These are phyloP conservation scores for Pythium vanterpoolii DNA, from an alignment of 352 stramenopile genomes.

Conservation along the genomic window DNA sequence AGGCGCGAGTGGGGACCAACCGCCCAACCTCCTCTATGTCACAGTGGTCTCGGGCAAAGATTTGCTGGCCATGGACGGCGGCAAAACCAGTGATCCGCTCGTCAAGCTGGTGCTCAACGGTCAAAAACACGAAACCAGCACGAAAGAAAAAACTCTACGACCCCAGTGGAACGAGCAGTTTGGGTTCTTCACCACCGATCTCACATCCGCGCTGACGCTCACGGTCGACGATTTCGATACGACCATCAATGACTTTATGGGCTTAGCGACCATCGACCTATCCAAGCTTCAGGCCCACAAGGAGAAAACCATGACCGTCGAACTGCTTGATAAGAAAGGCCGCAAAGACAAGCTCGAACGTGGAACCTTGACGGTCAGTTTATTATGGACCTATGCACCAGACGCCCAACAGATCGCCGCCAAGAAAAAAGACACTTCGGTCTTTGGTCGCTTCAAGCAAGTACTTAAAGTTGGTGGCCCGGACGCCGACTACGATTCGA, in stretches of 20 bases:
- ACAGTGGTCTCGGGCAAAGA: slow-evolving; percentile 73
- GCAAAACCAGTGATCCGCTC: slow-evolving; percentile 83
- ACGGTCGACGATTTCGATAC: slow-evolving; percentile 74
- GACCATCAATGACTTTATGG: slow-evolving; percentile 83
- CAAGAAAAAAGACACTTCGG: slow-evolving; percentile 70
- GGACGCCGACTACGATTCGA: slow-evolving; percentile 71
- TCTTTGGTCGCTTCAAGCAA: slow-evolving; percentile 41
- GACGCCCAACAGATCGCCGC: slow-evolving; percentile 52
- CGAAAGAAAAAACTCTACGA: slow-evolving; percentile 67
- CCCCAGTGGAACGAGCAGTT: slow-evolving; percentile 80
- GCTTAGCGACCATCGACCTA: slow-evolving; percentile 51
- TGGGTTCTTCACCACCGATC: slow-evolving; percentile 58
- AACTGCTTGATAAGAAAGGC: slow-evolving; percentile 55
- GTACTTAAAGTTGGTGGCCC: slow-evolving; percentile 47
- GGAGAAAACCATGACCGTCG: slow-evolving; percentile 52
- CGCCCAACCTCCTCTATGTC: slow-evolving; percentile 68
- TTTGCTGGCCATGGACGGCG: slow-evolving; percentile 84
- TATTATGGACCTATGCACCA: slow-evolving; percentile 57
- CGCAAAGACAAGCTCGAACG: slow-evolving; percentile 70
- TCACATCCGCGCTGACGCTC: slow-evolving; percentile 47
- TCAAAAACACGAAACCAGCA: slow-evolving; percentile 78
- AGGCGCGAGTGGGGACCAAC: slow-evolving; percentile 17
- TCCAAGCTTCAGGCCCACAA: slow-evolving; percentile 50
- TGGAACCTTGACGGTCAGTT: slow-evolving; percentile 43
- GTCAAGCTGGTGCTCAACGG: slow-evolving; percentile 73